Evolutionary conservation across 1,284 basidiomycete genomes (phyloP), one percentile per base, ranked within the genome.

Genomic region (Sanghuangporus baumii): DNA sequence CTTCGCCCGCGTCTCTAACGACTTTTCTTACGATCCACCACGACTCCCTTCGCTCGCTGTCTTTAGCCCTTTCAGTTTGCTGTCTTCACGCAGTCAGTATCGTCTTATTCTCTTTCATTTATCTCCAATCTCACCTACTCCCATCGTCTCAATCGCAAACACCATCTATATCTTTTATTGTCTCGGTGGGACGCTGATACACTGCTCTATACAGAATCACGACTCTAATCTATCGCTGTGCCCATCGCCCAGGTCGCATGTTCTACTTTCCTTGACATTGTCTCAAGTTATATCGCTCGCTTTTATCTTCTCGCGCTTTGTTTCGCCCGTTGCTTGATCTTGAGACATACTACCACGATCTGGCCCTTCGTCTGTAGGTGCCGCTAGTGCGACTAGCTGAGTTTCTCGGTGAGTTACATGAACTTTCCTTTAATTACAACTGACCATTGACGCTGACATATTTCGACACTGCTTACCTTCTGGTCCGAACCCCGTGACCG

Each of bases 1-100:
- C 40, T 20, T 51, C 54, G 57, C 41, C 52, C 46, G 57, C 51
- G 61, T 62, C 55, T 56, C 61, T 62, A 62, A 62, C 61, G 61
- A 62, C 61, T 34, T 51, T 55, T 57, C 55, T 62, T 57, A 62
- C 61, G 61, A 57, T 47, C 60, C 16, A 18, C 54, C 43, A 61
- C 60, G 54, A 61, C 55, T 16, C 61, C 2, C 43, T 61, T 56
- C 60, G 16, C 52, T 55, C 41, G 47, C 52, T 55, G 23, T 40
- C 60, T 50, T 61, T 56, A 61, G 56, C 46, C 37, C 57, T 31
- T 38, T 20, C 6, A 36, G 52, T 60, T 43, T 52, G 41, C 37
- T 18, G n/a, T 18, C 52, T 61, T 56, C 60, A 56, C 60, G 52
- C 51, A 55, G 60, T 61, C 40, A 61, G 60, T 61, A 50, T 18